Conservation (phyloP, 1,139 yeast species). For the Chernovozyma sophiae-reginae region DNA sequence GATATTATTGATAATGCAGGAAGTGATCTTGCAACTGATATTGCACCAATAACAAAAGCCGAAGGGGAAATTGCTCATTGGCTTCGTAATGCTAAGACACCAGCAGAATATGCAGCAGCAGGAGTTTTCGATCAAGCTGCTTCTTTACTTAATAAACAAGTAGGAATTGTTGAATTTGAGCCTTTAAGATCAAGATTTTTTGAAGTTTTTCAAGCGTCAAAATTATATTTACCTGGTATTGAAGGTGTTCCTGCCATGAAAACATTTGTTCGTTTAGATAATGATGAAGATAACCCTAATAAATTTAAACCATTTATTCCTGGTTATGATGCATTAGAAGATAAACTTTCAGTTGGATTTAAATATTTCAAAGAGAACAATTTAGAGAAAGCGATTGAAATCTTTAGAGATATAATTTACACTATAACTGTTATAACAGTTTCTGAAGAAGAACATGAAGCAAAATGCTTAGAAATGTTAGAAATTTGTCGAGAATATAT, state of each 20-base stretch:
- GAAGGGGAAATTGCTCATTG: conserved; percentile 71
- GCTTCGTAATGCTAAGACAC: conserved; percentile 85
- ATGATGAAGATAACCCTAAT: conserved; percentile 54
- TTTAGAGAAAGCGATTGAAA: conserved; percentile 70
- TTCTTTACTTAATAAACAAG: conserved; percentile 81
- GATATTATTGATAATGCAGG: conserved; percentile 36
- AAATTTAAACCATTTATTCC: conserved; percentile 65
- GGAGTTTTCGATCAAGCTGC: conserved; percentile 98
- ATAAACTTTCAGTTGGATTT: conserved; percentile 70
- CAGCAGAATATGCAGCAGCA: conserved; percentile 92
- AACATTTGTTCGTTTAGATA: conserved; percentile 62
- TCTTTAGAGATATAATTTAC: conserved; percentile 78
- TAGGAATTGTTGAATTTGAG: conserved; percentile 80
- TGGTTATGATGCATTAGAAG: conserved; percentile 68
- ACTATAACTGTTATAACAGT: conserved; percentile 72
- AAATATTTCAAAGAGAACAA: conserved; percentile 79
- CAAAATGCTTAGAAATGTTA: conserved; percentile 68
- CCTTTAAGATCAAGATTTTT: conserved; percentile 81
- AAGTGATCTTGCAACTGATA: conserved; percentile 26
- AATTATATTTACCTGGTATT: conserved; percentile 69
- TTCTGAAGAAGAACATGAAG: conserved; percentile 67
- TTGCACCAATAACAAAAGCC: conserved; percentile 15
- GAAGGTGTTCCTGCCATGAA: conserved; percentile 67
- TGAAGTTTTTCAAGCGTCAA: conserved; percentile 78
- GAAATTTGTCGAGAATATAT: conserved; percentile 84